Evolutionary conservation across 1,284 basidiomycete genomes (phyloP), one percentile per base, ranked within the genome.

Genomic region (Tranzscheliella williamsii): DNA sequence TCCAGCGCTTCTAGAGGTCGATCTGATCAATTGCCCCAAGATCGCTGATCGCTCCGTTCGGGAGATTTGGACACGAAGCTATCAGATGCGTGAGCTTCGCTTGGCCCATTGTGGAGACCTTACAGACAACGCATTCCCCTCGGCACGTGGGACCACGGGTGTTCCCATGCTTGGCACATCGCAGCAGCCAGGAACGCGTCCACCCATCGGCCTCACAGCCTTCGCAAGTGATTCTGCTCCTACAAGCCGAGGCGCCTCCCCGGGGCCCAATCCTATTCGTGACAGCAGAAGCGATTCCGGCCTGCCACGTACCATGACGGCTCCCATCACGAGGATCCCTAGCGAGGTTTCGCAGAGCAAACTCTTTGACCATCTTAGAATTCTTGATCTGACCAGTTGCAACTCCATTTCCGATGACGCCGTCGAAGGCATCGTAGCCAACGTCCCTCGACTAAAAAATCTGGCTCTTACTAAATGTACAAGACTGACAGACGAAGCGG

Each of bases 391-490:
- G 38, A 96, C 93, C 2, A 87, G 85, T 2, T 95, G 93, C 75
- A 80, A 84, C 1, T 82, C 83, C 20, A 80, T 98, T 44, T 90
- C 89, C 12, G 95, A 99, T 79, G 86, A 87, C 48, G 88, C 91
- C 3, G 82, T 99, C 27, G 91, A 92, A 62, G 91, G 91, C 43
- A 88, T 98, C 72, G 84, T 96, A 48, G 83, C 85, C 22, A 87
- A 89, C 69, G 89, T 91, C 18, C 90, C 91, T 6, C 89, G 89
- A 76, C 88, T 99, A 65, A 86, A 95, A 62, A 93, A 89, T 70
- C 82, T 99, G 31, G 90, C 93, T 22, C 81, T 99, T 34, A 90
- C 92, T 42, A 98, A 97, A 79, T 99, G 95, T 76, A 79, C 81
- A 3, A 80, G 85, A 33, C 81, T 99, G 71, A 95, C 94, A 8